Percentiles rank a stretch among this genome's conserved stretches.
Evolutionary conservation across 2,329 filamentous ascomycete genomes (phyloP).

Genomic region (Mycogone perniciosa): DNA sequence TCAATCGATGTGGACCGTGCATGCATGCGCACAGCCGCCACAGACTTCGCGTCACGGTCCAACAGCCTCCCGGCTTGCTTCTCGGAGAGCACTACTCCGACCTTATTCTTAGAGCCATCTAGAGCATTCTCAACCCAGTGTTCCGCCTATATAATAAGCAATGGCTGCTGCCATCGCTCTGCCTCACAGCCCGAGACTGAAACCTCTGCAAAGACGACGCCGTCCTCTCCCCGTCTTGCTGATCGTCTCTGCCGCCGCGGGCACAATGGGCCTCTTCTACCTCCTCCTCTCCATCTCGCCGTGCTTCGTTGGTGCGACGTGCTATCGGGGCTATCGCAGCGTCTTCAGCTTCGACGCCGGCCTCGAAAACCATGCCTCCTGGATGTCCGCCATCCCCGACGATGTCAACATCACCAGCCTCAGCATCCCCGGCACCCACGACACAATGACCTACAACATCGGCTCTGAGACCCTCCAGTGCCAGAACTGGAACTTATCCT

Average conservation of each 20-base stretch:
- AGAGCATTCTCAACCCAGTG: no score
- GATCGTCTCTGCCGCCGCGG: constrained; percentile 12
- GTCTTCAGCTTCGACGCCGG: constrained; percentile 37
- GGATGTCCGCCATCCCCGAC: constrained; percentile 41
- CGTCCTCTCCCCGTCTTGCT: constrained; percentile 3
- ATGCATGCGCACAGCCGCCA: neutral
- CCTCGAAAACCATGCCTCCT: constrained; percentile 26
- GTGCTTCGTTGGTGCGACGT: constrained; percentile 22
- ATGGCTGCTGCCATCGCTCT: neutral
- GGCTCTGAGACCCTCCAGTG: constrained; percentile 34
- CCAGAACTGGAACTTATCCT: constrained; percentile 40
- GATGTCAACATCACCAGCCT: constrained; percentile 35
- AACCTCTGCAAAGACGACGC: neutral
- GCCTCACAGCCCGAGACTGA: neutral
- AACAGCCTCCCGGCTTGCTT: neutral
- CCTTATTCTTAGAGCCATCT: neutral
- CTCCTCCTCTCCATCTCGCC: constrained; percentile 22
- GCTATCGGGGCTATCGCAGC: constrained; percentile 25
- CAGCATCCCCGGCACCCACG: constrained; percentile 47
- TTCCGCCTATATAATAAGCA: neutral
- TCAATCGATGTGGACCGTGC: neutral
- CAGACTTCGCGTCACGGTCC: neutral
- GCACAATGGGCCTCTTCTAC: constrained; percentile 21
- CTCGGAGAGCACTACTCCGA: neutral
- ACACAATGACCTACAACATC: constrained; percentile 44